Base-by-base conservation (phyloP, 805 yeast species). In the Yamadazyma insecticola region DNA sequence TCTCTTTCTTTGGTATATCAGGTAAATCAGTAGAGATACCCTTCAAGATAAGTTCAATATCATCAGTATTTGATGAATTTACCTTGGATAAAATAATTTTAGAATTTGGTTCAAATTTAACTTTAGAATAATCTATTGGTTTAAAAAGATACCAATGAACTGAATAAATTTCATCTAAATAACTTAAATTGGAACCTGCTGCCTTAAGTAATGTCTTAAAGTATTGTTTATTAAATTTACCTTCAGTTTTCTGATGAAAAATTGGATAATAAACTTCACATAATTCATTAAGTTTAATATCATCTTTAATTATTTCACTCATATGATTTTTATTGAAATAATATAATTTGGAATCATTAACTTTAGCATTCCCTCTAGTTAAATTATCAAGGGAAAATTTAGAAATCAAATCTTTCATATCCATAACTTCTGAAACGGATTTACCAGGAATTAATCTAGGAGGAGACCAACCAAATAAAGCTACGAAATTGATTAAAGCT, bases 391-490 rank as follows among this genome's bases (percentile, higher is more conserved):
- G 51, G 11, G 76, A 65, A 51, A 92, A 92, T 15, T 53, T 37
- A 16, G 63, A 39, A 9, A 67, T 73, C 32, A 89, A 55, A 20
- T 82, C 75, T 1, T 63, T 41, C 37, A 81, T 46, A 0, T 57
- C 45, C 57, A 72, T 70, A 6, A 76, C 59, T 47, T 81, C 90
- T 30, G 67, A 69, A 0, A 56, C 50, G 16, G 69, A 60, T 17
- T 66, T 63, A 2, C 80, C 75, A 7, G 66, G 54, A 2, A 50
- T 50, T 5, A 60, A 60, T 39, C 85, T 66, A 5, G 78, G 75
- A 4, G 96, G 95, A 4, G 96, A 73, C 98, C 98, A 92, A 1
- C 99, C 99, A 55, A 87, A 83, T 36, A 92, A 63, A 0, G 90
- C 95, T 25, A 81, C 81, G 53, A 87, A 92, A 47, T 92, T 92